Conservation (phyloP, 2,329 filamentous ascomycete species). For the Fusarium sp. region DNA sequence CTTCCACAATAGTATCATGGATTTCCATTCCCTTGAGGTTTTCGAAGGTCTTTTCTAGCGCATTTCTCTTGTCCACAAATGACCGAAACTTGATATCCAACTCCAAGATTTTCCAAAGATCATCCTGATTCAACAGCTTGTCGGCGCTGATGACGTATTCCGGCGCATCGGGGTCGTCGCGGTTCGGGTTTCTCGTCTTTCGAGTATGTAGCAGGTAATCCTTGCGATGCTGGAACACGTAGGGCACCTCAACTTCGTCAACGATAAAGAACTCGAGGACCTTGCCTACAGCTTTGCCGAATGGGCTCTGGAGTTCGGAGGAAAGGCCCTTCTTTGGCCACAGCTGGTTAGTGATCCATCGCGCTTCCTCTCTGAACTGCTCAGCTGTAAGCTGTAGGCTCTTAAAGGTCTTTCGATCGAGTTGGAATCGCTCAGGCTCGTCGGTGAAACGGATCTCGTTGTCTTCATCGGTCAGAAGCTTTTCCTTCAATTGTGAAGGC, state of each 20-base stretch:
- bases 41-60: slow-evolving; percentile 82
- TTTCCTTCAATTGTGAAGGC: slow-evolving; percentile 92
- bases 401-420: slow-evolving; percentile 90
- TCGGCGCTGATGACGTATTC: slow-evolving; percentile 83
- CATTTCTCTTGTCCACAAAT: slow-evolving; percentile 89
- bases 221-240: slow-evolving; percentile 97
- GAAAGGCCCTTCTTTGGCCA: slow-evolving; percentile 86
- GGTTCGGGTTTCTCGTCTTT: slow-evolving; percentile 72
- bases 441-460: slow-evolving; percentile 90
- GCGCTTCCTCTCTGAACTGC: slow-evolving; percentile 88
- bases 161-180: slow-evolving; percentile 76
- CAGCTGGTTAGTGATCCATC: slow-evolving; percentile 92
- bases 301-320: slow-evolving; percentile 80
- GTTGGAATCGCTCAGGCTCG: slow-evolving; percentile 92
- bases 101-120: slow-evolving; percentile 95
- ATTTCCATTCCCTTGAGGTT: slow-evolving; percentile 75
- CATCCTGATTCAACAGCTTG: slow-evolving; percentile 90
- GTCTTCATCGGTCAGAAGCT: slow-evolving; percentile 94
- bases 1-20: slow-evolving; percentile 80
- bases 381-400: slow-evolving; percentile 83
- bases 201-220: slow-evolving; percentile 95
- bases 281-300: slow-evolving; percentile 88
- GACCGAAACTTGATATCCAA: slow-evolving; percentile 95
- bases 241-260: slow-evolving; percentile 94
- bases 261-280: slow-evolving; percentile 95